Evolutionary conservation across 2,329 filamentous ascomycete species (phyloP), one percentile per base, ranked within the genome.

Genomic region (Cytospora mali): DNA sequence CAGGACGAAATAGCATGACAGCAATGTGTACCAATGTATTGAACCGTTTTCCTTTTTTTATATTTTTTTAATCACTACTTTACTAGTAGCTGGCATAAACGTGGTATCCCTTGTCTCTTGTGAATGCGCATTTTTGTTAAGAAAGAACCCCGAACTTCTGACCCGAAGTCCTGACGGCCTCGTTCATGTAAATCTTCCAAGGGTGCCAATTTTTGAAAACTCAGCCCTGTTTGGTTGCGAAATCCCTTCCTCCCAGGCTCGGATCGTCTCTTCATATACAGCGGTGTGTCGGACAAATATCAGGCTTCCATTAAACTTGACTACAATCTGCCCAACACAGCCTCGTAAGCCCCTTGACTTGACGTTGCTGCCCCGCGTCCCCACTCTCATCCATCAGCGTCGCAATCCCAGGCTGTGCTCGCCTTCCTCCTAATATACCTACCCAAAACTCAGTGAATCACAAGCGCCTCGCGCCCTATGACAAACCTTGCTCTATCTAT

Each of bases 331-430:
- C 57, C 57, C 57, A 53, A 60, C 57, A 60, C 57, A 60, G 57
- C 57, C 57, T 60, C 57, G 57, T 48, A 46, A 39, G 25, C 52
- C 42, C 57, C 57, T 53, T 53, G 46, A 48, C 46, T 28, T 58
- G 5, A 31, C 35, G 46, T 51, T 25, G 50, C 27, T 60, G 57
- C 57, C 57, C 57, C 57, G 42, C 57, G 42, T 50, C 33, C 27
- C 57, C 57, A 60, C 57, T 23, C 33, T 16, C 25, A 60, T 50
- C 27, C n/a, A n/a, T n/a, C n/a, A n/a, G n/a, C n/a, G n/a, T 51
- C 57, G 57, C 57, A 60, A 60, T 60, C 27, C 54, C 57, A 54
- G 57, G 57, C 57, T 31, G 49, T 51, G 51, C 49, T 39, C 50
- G 23, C 27, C 49, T 18, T 23, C 49, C 33, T 59, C 25, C 49